Evolutionary conservation across 768 basidiomycete genomes (phyloP), one percentile per base, ranked within the genome.

Genomic region (Agrocybe chaxingu): DNA sequence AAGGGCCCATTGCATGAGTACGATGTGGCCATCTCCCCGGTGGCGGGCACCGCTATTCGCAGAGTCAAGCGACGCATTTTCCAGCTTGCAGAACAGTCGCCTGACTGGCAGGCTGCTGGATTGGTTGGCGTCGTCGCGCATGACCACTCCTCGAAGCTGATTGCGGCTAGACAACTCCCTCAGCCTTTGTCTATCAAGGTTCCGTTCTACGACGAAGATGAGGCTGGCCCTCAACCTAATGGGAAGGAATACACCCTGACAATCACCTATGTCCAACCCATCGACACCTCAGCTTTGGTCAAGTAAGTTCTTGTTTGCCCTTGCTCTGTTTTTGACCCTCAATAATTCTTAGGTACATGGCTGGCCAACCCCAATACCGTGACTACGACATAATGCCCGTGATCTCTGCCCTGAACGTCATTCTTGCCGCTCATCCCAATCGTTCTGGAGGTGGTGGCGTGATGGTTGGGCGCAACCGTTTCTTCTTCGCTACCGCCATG

Each of bases 381-480:
- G 72, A 73, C 39, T 77, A 79, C 34, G 85, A 89, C 45, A 74
- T 81, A 1, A 64, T 72, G 47, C 85, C 86, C 0, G 56, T 81
- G 11, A 67, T 88, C 4, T 74, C 85, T 7, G 85, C 84, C 3
- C 60, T 88, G 42, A 87, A 89, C 59, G 66, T 89, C 18, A 70
- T 88, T 45, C 65, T 87, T 4, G 77, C 81, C 42, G 73, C 82
- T 43, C 72, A 78, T 56, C 76, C 84, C 10, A 73, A 76, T 57
- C 68, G 76, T 31, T 68, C 73, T 1, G 66, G 75, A 62, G 66
- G 85, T 65, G 78, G 67, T n/a, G 84, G 81, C 7, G 72, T 82
- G n/a, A 76, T 81, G 60, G 81, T 87, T 8, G 85, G 85, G 1
- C 70, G 78, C 45, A 84, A 84, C 53, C 75, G 81, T 9, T 87